Percentiles rank a stretch among this genome's conserved stretches.
Conservation (phyloP, 2,329 filamentous ascomycete genomes). For the Alternaria metachromatica region DNA sequence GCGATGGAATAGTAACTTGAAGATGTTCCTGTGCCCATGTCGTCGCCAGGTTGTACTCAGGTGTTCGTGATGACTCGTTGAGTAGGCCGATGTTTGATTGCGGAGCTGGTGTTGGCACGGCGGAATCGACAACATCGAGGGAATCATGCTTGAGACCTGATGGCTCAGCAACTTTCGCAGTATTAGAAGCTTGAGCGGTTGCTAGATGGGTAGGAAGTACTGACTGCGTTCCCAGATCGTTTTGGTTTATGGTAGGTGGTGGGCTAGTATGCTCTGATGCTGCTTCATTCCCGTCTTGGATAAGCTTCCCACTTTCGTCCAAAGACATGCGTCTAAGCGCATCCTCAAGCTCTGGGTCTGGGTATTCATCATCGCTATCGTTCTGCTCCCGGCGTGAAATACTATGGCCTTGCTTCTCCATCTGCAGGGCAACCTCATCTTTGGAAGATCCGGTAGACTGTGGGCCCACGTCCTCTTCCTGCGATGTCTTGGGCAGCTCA, state of each 20-base stretch:
- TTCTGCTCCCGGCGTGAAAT: neutral
- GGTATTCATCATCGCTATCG: constrained; percentile 23
- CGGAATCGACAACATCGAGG: neutral
- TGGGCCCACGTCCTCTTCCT: neutral
- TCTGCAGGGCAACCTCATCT: neutral
- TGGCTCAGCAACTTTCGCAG: neutral
- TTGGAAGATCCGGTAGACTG: neutral
- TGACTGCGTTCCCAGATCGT: neutral
- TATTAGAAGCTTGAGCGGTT: neutral
- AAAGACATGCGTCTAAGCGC: constrained; percentile 23
- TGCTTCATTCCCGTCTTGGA: neutral
- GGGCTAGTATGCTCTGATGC: neutral
- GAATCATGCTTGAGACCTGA: neutral
- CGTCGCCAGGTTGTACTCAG: constrained; percentile 34
- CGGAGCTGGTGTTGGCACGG: neutral
- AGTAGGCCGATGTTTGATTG: neutral
- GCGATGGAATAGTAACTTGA: constrained; percentile 35
- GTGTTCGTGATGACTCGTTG: constrained; percentile 13
- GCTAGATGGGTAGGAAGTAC: neutral
- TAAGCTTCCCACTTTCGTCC: constrained; percentile 16
- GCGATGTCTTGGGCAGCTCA: constrained; percentile 10
- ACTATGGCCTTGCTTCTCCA: neutral
- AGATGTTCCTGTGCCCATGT: constrained; percentile 40
- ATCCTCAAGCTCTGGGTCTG: constrained; percentile 38
- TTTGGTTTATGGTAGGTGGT: neutral